Base-by-base conservation (phyloP, 2,329 filamentous ascomycete genomes). In the Aspergillus carbonarius region DNA sequence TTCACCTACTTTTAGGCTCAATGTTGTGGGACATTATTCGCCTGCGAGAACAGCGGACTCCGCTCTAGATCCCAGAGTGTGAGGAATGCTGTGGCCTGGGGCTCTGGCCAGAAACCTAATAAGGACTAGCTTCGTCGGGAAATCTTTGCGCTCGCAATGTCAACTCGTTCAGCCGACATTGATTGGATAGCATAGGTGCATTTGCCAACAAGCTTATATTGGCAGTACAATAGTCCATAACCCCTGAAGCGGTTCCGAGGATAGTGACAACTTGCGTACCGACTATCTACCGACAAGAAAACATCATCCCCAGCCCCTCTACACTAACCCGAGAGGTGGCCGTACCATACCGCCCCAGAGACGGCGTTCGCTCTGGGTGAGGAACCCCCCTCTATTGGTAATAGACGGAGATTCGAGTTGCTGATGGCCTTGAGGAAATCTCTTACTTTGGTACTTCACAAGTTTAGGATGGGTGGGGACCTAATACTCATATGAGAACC, bases 151-250 rank as follows among this genome's bases (percentile, higher is more conserved):
- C 32, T 27, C 17, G n/a, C 42, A 8, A 53, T 15, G 35, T 37
- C 40, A 49, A 47, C 40, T 30, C 46, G 15, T 37, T 32, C 27
- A 12, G 39, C 13, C 27, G 10, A 15, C 18, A 15, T 49, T 50
- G 20, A 56, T 49, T 49, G 46, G 54, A 32, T 49, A 17, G 25
- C 4, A n/a, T 20, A n/a, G n/a, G 34, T 25, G 49, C 49, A 54
- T 47, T 48, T 49, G 35, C 55, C 55, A 58, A 54, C 32, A 58
- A 44, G n/a, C 17, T 32, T n/a, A 48, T 48, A 48, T 25, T 48
- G 44, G 10, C 39, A 42, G 20, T 42, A 23, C 39, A 18, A 42
- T 37, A 32, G 30, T 12, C 30, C 39, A n/a, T 18, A 13, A 27
- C 35, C 17, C 8, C 34, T 30, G 27, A 30, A 20, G 23, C 46